These are phyloP conservation scores for Candida verbasci DNA, from an alignment of 805 yeast genomes.

Conservation along the genomic window DNA sequence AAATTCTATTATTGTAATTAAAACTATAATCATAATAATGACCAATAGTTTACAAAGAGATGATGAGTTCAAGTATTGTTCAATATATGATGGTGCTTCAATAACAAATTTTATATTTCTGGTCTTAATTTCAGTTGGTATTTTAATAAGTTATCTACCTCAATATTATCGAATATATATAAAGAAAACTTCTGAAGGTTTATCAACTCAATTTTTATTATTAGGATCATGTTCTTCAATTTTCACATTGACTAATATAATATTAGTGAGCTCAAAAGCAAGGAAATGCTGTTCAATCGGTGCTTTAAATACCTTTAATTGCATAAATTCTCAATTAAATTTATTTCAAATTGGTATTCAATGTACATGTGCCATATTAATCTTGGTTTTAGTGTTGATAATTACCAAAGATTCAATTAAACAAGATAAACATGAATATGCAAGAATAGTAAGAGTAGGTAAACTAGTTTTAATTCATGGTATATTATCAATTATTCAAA, in stretches of 20 bases:
- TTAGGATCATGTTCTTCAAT: constrained; percentile 70
- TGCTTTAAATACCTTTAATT: constrained; percentile 48
- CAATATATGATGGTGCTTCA: constrained; percentile 48
- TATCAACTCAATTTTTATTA: constrained; percentile 66
- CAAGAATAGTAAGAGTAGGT: constrained; percentile 37
- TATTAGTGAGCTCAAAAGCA: constrained; percentile 57
- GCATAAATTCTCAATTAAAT: constrained; percentile 62
- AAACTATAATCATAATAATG: no score
- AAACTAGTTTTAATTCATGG: constrained; percentile 36
- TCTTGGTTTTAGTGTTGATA: constrained; percentile 51
- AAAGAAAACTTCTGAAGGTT: constrained; percentile 69
- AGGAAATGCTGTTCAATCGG: constrained; percentile 54
- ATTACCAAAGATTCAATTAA: constrained; percentile 43
- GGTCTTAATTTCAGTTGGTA: constrained; percentile 56
- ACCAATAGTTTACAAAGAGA: no score
- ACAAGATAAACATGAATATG: constrained; percentile 44
- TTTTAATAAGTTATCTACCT: constrained; percentile 67
- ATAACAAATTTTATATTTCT: constrained; percentile 46
- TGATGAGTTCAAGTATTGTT: constrained; percentile 23
- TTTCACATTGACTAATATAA: constrained; percentile 62
- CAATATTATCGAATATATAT: constrained; percentile 60
- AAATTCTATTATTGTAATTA: no score
- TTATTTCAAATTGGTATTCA: constrained; percentile 65
- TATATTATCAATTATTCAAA: constrained; percentile 25
- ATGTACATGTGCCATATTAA: constrained; percentile 53